Conservation (phyloP, 371 early-diverging fungal species). For the Batkoa obscura region DNA sequence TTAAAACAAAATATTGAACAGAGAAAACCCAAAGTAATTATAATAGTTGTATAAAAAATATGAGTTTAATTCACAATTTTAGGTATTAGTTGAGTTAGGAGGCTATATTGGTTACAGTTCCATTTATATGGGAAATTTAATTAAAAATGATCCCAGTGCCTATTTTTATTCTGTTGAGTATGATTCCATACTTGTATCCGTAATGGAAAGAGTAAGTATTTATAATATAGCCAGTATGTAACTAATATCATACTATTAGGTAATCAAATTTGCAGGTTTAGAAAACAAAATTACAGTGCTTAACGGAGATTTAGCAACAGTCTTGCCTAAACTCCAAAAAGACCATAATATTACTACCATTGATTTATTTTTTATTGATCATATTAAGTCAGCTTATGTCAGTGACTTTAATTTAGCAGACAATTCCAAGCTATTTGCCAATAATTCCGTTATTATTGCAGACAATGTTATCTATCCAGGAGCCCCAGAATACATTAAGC, state of each 20-base stretch:
- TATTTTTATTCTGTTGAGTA: constrained; percentile 1
- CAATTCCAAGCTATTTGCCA: neutral
- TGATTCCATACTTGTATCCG: neutral
- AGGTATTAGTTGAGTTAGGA: constrained; percentile 7
- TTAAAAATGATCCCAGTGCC: neutral
- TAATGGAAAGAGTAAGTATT: constrained; percentile 1
- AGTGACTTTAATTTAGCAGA: constrained; percentile 11
- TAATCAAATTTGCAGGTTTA: constrained; percentile 10
- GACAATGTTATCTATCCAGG: constrained; percentile 13
- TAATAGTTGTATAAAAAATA: neutral
- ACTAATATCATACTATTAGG: neutral
- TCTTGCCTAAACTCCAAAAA: neutral
- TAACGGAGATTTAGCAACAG: constrained; percentile 3
- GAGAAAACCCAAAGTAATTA: neutral
- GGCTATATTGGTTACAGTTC: constrained; percentile 12
- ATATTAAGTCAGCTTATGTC: constrained; percentile 10
- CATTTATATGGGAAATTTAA: neutral
- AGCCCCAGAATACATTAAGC: constrained; percentile 11
- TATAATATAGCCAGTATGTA: no score
- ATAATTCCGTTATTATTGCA: constrained; percentile 11
- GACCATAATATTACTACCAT: constrained; percentile 3
- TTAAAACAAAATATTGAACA: neutral
- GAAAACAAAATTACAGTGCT: constrained; percentile 6
- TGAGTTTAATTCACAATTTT: neutral
- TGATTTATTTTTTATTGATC: constrained; percentile 13